Evolutionary conservation across 441 rosid species (phyloP).

Genomic region (California macrophylla): DNA sequence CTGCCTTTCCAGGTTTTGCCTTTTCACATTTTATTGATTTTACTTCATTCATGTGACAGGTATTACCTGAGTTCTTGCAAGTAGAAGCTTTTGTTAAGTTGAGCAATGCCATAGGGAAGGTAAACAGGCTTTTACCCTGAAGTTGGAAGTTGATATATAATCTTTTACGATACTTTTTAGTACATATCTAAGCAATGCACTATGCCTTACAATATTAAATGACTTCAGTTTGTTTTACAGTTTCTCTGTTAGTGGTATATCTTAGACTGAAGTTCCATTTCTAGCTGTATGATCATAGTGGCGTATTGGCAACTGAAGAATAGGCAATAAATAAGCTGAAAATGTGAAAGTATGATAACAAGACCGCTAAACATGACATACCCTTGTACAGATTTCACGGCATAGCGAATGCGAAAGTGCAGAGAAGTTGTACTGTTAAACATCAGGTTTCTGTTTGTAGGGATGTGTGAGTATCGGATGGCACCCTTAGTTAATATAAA

Average conservation of each 20-base stretch:
- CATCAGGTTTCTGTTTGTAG: background rate
- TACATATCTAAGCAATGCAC: background rate
- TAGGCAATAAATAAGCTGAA: background rate
- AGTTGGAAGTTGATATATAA: slow-evolving; percentile 12
- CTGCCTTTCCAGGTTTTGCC: slow-evolving; percentile 12
- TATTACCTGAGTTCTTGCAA: slow-evolving; percentile 56
- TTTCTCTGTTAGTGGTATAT: background rate
- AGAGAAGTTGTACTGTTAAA: background rate
- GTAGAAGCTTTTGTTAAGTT: slow-evolving; percentile 63
- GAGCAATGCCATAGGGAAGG: slow-evolving; percentile 64
- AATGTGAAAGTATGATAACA: background rate
- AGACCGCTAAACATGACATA: background rate
- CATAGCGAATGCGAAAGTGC: background rate
- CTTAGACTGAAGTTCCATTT: background rate
- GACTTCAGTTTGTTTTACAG: background rate
- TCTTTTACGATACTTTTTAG: background rate
- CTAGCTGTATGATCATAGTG: background rate
- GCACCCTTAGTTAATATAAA: background rate
- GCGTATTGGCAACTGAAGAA: background rate
- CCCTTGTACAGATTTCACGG: background rate
- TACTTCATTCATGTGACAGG: slow-evolving; percentile 29
- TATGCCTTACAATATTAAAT: background rate
- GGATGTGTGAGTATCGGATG: background rate
- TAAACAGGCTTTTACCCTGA: slow-evolving; percentile 17
- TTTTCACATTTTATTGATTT: slow-evolving; percentile 16